Conservation (phyloP, 768 basidiomycete species). For the Trametes cingulata region DNA sequence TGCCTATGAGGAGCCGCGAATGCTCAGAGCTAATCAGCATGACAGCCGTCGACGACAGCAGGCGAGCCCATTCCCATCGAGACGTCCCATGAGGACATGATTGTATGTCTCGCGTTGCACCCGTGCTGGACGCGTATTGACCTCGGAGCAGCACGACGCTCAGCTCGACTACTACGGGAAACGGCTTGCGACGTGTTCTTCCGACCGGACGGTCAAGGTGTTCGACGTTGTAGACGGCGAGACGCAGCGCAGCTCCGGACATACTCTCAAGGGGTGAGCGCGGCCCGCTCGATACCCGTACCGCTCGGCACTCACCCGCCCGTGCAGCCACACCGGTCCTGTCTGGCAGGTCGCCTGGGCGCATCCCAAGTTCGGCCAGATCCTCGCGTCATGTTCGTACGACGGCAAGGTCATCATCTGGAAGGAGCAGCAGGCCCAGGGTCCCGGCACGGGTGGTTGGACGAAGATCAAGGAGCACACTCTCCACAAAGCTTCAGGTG, state of each 20-base stretch:
- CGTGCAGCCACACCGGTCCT: constrained; percentile 85
- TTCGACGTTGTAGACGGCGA: constrained; percentile 95
- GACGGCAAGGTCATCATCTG: constrained; percentile 98
- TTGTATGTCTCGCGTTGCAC: constrained; percentile 54
- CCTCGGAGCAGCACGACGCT: constrained; percentile 81
- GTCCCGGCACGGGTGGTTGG: constrained; percentile 68
- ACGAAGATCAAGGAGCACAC: constrained; percentile 94
- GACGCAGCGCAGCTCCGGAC: constrained; percentile 61
- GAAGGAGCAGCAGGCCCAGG: constrained; percentile 80
- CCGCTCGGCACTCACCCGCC: background rate
- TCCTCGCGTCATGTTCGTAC: constrained; percentile 97
- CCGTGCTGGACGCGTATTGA: constrained; percentile 14
- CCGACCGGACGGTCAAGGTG: constrained; percentile 91
- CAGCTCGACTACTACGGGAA: constrained; percentile 98
- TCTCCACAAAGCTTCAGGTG: constrained; percentile 91
- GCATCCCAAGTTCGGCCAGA: constrained; percentile 95
- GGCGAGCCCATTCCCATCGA: constrained; percentile 74
- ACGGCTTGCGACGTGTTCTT: constrained; percentile 94
- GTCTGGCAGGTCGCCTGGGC: constrained; percentile 99
- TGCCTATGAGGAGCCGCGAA: background rate
- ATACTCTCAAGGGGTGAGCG: constrained; percentile 78
- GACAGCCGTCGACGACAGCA: constrained; percentile 22
- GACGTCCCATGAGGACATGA: constrained; percentile 98
- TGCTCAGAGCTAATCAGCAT: background rate
- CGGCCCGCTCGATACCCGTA: background rate